These are phyloP conservation scores for Hemileccinum rubropunctum DNA, from an alignment of 768 basidiomycete species.

Conservation along the genomic window DNA sequence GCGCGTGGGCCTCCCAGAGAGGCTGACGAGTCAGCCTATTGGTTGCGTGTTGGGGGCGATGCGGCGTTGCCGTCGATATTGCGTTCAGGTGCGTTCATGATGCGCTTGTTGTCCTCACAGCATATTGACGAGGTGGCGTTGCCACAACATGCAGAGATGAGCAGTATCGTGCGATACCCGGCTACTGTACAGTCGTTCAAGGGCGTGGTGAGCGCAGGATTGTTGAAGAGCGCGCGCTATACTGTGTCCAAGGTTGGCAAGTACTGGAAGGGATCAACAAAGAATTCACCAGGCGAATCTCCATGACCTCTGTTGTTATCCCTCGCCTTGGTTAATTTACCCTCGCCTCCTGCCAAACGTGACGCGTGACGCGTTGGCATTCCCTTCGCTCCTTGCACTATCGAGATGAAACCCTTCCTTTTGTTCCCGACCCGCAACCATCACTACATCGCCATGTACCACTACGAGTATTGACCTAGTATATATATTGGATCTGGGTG, in stretches of 20 bases:
- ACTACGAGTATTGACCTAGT: conserved; percentile 10
- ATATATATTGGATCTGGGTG: conserved; percentile 11
- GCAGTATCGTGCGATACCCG: conserved; percentile 74
- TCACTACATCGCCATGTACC: conserved; percentile 17
- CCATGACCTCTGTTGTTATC: conserved; percentile 1
- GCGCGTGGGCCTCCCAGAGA: conserved; percentile 40
- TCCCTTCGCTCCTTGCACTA: conserved; percentile 9
- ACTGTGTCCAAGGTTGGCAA: conserved; percentile 75
- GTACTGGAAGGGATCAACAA: conserved; percentile 58
- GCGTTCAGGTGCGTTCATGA: conserved; percentile 43
- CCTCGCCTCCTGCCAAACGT: neutral
- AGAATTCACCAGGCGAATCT: neutral
- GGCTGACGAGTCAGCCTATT: conserved; percentile 73
- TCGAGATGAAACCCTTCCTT: neutral
- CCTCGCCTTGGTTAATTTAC: neutral
- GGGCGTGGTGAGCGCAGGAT: conserved; percentile 79
- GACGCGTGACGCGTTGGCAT: neutral
- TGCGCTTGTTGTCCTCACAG: neutral
- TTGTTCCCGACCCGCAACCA: neutral
- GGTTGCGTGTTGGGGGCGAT: conserved; percentile 69
- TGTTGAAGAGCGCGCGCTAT: conserved; percentile 77
- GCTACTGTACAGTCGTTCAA: conserved; percentile 84
- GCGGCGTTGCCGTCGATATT: conserved; percentile 52
- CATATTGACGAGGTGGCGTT: conserved; percentile 1
- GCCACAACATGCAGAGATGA: conserved; percentile 56